Percentiles rank a stretch among this genome's conserved stretches.
These are phyloP conservation scores for Neofusicoccum parvum DNA, from an alignment of 2,329 filamentous ascomycete species.

Conservation along the genomic window DNA sequence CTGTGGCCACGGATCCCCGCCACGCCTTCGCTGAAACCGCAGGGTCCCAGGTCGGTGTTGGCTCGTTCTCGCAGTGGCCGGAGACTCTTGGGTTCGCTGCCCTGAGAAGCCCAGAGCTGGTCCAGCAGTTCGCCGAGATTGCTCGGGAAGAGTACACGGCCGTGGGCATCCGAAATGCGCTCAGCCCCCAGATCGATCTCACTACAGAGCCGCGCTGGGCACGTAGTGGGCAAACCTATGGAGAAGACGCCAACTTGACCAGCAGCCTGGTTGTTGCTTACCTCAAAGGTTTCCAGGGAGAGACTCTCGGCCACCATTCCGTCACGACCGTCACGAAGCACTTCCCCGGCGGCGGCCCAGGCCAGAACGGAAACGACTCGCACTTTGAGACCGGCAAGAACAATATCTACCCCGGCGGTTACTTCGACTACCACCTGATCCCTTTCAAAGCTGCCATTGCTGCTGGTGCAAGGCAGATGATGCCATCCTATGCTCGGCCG, in stretches of 20 bases:
- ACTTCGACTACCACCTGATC: constrained; percentile 54
- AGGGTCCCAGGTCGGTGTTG: constrained; percentile 48
- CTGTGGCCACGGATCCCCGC: constrained; percentile 52
- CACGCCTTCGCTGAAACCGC: constrained; percentile 49
- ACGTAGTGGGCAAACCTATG: constrained; percentile 49
- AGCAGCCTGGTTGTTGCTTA: constrained; percentile 45
- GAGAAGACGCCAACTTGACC: constrained; percentile 51
- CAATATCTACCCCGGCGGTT: constrained; percentile 53
- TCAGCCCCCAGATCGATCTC: constrained; percentile 56
- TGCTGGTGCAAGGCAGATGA: constrained; percentile 54
- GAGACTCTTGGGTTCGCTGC: constrained; percentile 55
- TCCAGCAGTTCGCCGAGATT: constrained; percentile 52
- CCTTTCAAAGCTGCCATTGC: constrained; percentile 55
- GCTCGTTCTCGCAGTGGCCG: constrained; percentile 55
- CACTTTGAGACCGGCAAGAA: constrained; percentile 58
- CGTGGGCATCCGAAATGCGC: constrained; percentile 48
- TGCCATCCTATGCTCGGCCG: constrained; percentile 55
- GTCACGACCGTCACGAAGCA: constrained; percentile 57
- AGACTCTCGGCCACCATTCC: constrained; percentile 46
- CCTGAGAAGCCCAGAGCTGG: constrained; percentile 47
- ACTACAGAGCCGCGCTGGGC: constrained; percentile 57
- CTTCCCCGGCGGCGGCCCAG: constrained; percentile 55
- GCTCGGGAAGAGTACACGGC: constrained; percentile 51
- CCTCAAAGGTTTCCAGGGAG: constrained; percentile 52
- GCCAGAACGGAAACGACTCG: constrained; percentile 54